A percentile compares a stretch with the other conserved stretches of the same genome.
phyloP scores from a whole-genome alignment of 2,329 filamentous ascomycete species.

The Fusarium coffeatum region DNA sequence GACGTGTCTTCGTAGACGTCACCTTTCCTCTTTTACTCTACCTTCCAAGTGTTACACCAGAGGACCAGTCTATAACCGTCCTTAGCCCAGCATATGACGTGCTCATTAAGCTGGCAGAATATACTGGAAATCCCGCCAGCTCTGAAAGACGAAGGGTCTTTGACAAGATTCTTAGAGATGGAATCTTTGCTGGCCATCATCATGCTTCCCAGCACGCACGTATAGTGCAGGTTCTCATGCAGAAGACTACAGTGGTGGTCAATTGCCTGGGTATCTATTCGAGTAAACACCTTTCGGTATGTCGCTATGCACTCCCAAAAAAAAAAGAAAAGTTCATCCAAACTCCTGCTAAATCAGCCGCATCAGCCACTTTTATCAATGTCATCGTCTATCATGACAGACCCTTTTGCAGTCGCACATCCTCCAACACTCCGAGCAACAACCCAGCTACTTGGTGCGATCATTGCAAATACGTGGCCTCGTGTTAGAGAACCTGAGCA shows the following conservation, averaged over 20 bases:
- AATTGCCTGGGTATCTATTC: slow-evolving; percentile 69
- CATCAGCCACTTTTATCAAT: slow-evolving; percentile 73
- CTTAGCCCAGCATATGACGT: slow-evolving; percentile 74
- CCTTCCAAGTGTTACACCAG: slow-evolving; percentile 81
- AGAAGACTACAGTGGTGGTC: slow-evolving; percentile 62
- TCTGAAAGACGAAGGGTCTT: slow-evolving; percentile 56
- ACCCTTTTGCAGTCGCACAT: slow-evolving; percentile 73
- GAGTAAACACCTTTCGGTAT: slow-evolving; percentile 75
- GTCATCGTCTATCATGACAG: slow-evolving; percentile 71
- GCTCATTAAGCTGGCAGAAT: slow-evolving; percentile 67
- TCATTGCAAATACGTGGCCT: slow-evolving; percentile 76
- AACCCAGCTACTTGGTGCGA: slow-evolving; percentile 63
- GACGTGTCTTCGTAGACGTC: slow-evolving; percentile 74
- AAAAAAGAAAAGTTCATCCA: not conserved
- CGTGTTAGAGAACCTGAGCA: slow-evolving; percentile 67
- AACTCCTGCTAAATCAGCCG: slow-evolving; percentile 20
- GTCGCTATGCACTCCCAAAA: slow-evolving; percentile 18
- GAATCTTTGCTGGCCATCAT: slow-evolving; percentile 65
- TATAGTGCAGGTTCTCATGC: slow-evolving; percentile 68
- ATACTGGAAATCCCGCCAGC: slow-evolving; percentile 43
- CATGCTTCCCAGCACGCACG: slow-evolving; percentile 69
- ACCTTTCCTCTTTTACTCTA: slow-evolving; percentile 79
- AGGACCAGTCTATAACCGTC: slow-evolving; percentile 73
- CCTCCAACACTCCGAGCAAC: slow-evolving; percentile 65
- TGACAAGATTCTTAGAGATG: slow-evolving; percentile 66